phyloP scores from a whole-genome alignment of 371 early-diverging fungal species.

The Mortierella sp. region DNA sequence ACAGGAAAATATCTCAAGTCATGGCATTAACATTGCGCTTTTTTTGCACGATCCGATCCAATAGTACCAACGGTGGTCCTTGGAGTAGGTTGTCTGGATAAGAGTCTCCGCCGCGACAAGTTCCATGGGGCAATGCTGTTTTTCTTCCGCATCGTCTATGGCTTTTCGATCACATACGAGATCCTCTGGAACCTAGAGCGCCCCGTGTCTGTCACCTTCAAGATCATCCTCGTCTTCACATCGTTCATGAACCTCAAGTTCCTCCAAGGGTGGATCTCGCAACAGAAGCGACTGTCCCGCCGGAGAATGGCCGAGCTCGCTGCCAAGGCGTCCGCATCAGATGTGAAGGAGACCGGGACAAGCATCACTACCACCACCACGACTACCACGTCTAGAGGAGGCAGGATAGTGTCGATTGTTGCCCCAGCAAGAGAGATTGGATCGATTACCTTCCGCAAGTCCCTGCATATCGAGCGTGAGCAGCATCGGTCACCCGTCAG shows the following conservation, averaged over 20 bases:
- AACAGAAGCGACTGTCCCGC: conserved; percentile 31
- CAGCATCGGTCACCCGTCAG: background rate
- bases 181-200: conserved; percentile 14
- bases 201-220: background rate
- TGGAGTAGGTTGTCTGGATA: conserved; percentile 22
- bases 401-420: background rate
- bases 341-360: background rate
- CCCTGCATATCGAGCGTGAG: background rate
- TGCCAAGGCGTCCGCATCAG: background rate
- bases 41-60: too few species aligned
- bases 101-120: conserved; percentile 26
- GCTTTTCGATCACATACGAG: conserved; percentile 28
- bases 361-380: background rate
- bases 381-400: too few species aligned
- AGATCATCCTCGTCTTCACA: conserved; percentile 16
- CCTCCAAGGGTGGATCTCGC: conserved; percentile 30
- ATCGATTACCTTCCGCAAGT: background rate
- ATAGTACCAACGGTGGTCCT: conserved; percentile 36
- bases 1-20: background rate
- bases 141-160: conserved; percentile 21
- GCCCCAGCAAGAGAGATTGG: background rate
- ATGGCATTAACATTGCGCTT: background rate
- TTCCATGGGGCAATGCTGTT: conserved; percentile 16
- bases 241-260: conserved; percentile 30
- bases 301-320: background rate